Conservation (phyloP, 169 alveolate species). For the Babesia divergens region DNA sequence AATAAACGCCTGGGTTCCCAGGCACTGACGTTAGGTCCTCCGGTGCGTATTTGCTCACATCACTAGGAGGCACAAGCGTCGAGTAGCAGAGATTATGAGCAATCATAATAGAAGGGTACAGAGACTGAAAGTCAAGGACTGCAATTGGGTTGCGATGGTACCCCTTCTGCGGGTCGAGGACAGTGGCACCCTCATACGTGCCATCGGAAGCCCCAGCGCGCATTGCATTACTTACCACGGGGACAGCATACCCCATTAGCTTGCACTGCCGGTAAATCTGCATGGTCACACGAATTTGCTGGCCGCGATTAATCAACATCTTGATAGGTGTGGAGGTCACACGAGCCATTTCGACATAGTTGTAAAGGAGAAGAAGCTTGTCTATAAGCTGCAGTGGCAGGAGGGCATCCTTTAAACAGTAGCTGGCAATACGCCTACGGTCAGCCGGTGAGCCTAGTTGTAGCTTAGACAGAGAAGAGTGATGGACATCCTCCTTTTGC, state of each 20-base stretch:
- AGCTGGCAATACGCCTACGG: constrained; percentile 96
- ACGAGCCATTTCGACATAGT: constrained; percentile 98
- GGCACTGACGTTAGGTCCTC: constrained; percentile 61
- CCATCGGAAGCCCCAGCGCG: constrained; percentile 62
- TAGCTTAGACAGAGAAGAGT: constrained; percentile 92
- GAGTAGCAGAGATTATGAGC: constrained; percentile 98
- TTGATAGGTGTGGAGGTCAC: constrained; percentile 98
- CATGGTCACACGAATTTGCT: constrained; percentile 96
- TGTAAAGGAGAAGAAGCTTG: constrained; percentile 92
- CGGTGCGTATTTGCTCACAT: constrained; percentile 19
- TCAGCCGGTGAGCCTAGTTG: constrained; percentile 91
- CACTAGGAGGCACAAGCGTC: constrained; percentile 83
- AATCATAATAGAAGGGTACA: constrained; percentile 99
- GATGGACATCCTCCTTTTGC: constrained; percentile 99
- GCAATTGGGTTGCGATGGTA: constrained; percentile 97
- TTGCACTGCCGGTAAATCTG: constrained; percentile 91
- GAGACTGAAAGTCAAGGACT: constrained; percentile 98
- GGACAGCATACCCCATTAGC: constrained; percentile 85
- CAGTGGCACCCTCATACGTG: constrained; percentile 95
- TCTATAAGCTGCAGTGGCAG: constrained; percentile 95
- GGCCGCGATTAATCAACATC: constrained; percentile 91
- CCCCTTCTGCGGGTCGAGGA: constrained; percentile 90
- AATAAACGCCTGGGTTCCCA: constrained; percentile 39
- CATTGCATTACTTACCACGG: constrained; percentile 76
- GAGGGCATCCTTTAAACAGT: constrained; percentile 98